phyloP scores from a whole-genome alignment of 73 alveolate species.

The Paramecium bursaria region DNA sequence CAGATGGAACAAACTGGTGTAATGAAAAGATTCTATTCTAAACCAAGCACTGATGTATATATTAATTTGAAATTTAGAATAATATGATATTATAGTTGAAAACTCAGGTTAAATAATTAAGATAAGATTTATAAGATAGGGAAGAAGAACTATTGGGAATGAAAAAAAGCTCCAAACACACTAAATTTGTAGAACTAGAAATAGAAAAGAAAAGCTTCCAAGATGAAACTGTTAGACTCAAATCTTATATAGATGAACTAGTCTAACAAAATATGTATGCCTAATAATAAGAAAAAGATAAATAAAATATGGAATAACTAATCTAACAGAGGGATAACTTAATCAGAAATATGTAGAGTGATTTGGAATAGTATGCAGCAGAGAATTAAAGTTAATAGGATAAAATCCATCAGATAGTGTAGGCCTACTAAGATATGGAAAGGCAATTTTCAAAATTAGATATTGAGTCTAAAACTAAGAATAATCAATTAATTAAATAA shows the following conservation, averaged over 20 bases:
- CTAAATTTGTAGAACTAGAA: conserved; percentile 48
- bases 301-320: not conserved
- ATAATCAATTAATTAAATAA: not conserved
- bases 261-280: conserved; percentile 54
- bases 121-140: not conserved
- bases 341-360: conserved; percentile 1
- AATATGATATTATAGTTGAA: conserved; percentile 22
- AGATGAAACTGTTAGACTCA: conserved; percentile 54
- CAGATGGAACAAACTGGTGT: conserved; percentile 34
- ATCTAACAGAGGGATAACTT: conserved; percentile 4
- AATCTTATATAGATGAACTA: conserved; percentile 30
- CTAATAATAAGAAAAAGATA: conserved; percentile 23
- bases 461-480: not conserved
- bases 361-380: conserved; percentile 15
- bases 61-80: not conserved
- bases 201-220: conserved; percentile 19
- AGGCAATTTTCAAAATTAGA: conserved; percentile 12
- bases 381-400: not conserved
- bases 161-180: conserved; percentile 24
- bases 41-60: conserved; percentile 44
- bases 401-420: not conserved
- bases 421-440: conserved; percentile 43
- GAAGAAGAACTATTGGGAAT: conserved; percentile 12
- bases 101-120: conserved; percentile 35
- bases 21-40: conserved; percentile 55